phyloP scores from a whole-genome alignment of 2,329 filamentous ascomycete genomes.

The Hypoxylon sp. region DNA sequence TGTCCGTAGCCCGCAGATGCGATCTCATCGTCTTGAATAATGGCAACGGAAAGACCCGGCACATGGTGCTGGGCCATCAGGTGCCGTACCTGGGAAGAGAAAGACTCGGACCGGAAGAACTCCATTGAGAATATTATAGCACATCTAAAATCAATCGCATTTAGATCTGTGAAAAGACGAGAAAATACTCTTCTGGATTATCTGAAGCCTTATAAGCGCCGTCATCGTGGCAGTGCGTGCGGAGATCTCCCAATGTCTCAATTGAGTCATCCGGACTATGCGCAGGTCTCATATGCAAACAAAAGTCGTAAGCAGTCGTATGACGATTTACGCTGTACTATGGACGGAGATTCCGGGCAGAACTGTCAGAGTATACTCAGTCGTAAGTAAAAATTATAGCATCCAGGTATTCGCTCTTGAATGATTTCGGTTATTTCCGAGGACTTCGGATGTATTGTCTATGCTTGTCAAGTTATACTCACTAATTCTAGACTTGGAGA shows the following conservation, averaged over 20 bases:
- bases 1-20: slow-evolving; percentile 47
- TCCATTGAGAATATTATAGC: slow-evolving; percentile 34
- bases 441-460: not conserved
- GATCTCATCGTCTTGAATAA: slow-evolving; percentile 41
- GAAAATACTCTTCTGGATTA: not conserved
- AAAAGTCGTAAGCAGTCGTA: not conserved
- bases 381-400: not conserved
- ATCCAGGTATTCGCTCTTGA: not conserved
- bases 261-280: slow-evolving; percentile 12
- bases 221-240: slow-evolving; percentile 10
- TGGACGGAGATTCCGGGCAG: too few species aligned
- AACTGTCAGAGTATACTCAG: not conserved
- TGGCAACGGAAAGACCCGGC: slow-evolving; percentile 46
- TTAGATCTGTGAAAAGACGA: not conserved
- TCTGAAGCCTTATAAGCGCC: slow-evolving; percentile 1
- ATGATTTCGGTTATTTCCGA: not conserved
- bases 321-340: not conserved
- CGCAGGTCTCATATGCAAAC: not conserved
- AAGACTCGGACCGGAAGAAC: slow-evolving; percentile 35
- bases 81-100: slow-evolving; percentile 37
- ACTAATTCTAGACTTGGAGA: not conserved
- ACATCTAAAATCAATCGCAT: not conserved
- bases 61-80: slow-evolving; percentile 47
- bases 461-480: not conserved
- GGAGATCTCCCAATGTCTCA: not conserved